Percentiles rank a stretch among this genome's conserved stretches.
Evolutionary conservation across 2,329 filamentous ascomycete species (phyloP).

Genomic region (Colletotrichum brevisporum): DNA sequence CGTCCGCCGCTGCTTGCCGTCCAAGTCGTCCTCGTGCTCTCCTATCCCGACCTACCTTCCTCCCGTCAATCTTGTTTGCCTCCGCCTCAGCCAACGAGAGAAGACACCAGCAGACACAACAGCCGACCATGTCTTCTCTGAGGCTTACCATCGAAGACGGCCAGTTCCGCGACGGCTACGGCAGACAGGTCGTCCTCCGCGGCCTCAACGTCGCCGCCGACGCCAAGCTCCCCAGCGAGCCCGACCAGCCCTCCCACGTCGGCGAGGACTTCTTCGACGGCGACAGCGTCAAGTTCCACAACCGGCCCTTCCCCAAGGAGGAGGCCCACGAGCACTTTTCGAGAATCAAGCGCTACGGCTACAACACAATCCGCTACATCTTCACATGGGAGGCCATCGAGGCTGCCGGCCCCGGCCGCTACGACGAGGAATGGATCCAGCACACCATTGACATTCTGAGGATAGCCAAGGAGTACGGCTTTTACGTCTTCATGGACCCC

Average conservation of each 20-base stretch:
- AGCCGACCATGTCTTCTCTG: constrained; percentile 75
- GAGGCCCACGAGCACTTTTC: constrained; percentile 91
- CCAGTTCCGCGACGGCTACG: constrained; percentile 84
- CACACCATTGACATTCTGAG: constrained; percentile 90
- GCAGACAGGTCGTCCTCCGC: constrained; percentile 88
- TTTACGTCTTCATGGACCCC: constrained; percentile 98
- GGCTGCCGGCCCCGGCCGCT: constrained; percentile 88
- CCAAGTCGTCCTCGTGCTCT: constrained; percentile 16
- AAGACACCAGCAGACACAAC: neutral
- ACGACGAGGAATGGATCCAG: constrained; percentile 93
- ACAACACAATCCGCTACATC: constrained; percentile 96
- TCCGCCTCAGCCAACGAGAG: neutral
- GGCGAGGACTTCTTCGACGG: constrained; percentile 89
- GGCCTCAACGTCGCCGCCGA: constrained; percentile 96
- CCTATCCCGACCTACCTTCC: constrained; percentile 5
- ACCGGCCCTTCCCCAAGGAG: constrained; percentile 84
- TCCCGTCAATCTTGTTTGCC: neutral
- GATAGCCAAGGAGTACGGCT: constrained; percentile 89
- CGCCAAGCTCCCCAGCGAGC: constrained; percentile 87
- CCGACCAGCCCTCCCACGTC: constrained; percentile 85
- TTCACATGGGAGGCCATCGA: constrained; percentile 99
- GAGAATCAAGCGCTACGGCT: constrained; percentile 88
- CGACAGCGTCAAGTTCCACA: constrained; percentile 90
- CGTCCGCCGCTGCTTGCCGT: constrained; percentile 26
- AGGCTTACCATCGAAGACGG: constrained; percentile 88